phyloP scores from a whole-genome alignment of 192 early-diverging fungal species.

The Coemansia sp. region DNA sequence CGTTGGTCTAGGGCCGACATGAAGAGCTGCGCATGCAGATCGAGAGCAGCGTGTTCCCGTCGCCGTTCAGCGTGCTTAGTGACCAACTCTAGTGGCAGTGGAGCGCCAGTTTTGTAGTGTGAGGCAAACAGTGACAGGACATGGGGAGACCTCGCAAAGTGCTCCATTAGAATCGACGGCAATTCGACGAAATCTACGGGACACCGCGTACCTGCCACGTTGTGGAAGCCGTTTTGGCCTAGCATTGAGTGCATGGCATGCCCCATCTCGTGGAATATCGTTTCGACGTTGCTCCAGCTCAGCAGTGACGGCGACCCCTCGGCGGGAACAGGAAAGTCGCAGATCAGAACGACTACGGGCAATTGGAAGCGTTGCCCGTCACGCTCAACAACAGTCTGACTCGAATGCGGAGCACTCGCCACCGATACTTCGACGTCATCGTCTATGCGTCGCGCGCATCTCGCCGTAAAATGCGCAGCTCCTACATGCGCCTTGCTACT shows the following conservation, averaged over 20 bases:
- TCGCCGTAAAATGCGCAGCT: slow-evolving; percentile 95
- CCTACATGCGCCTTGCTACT: slow-evolving; percentile 69
- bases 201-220: slow-evolving; percentile 94
- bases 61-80: slow-evolving; percentile 57
- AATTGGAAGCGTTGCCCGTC: slow-evolving; percentile 60
- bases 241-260: slow-evolving; percentile 99
- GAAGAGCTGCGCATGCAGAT: slow-evolving; percentile 84
- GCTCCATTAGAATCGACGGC: slow-evolving; percentile 94
- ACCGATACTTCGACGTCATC: slow-evolving; percentile 58
- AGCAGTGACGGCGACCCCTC: slow-evolving; percentile 62
- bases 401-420: slow-evolving; percentile 15
- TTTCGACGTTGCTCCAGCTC: slow-evolving; percentile 84
- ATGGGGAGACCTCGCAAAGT: slow-evolving; percentile 75
- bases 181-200: slow-evolving; percentile 97
- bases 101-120: slow-evolving; percentile 69
- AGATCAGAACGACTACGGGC: slow-evolving; percentile 73
- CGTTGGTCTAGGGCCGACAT: slow-evolving; percentile 91
- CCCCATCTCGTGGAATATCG: slow-evolving; percentile 99
- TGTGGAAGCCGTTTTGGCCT: slow-evolving; percentile 92
- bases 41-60: slow-evolving; percentile 66
- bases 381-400: slow-evolving; percentile 49
- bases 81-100: slow-evolving; percentile 59
- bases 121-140: slow-evolving; percentile 75
- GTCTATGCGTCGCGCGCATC: slow-evolving; percentile 85
- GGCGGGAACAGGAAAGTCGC: slow-evolving; percentile 62